Evolutionary conservation across 108 stramenopile genomes (phyloP).

Genomic region (Skeletonema menzelii): DNA sequence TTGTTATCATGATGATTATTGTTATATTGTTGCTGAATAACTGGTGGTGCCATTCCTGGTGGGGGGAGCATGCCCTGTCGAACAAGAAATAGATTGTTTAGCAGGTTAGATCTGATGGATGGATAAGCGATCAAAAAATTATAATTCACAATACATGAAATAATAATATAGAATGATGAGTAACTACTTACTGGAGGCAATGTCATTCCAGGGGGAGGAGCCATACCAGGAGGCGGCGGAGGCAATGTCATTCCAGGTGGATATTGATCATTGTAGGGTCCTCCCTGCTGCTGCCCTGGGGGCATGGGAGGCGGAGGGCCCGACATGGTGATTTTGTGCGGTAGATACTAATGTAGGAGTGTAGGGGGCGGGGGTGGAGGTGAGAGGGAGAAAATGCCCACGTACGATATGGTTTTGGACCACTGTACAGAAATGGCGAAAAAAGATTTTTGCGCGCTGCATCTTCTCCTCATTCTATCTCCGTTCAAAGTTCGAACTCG

Average conservation of each 20-base stretch:
- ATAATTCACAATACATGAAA: not conserved
- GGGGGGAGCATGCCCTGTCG: slow-evolving; percentile 25
- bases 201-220: slow-evolving; percentile 39
- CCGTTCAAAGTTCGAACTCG: no score
- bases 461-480: no score
- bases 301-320: slow-evolving; percentile 1
- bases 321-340: not conserved
- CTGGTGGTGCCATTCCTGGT: slow-evolving; percentile 47
- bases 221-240: slow-evolving; percentile 42
- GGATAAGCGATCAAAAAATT: not conserved
- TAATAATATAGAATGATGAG: not conserved
- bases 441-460: no score
- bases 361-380: no score
- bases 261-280: slow-evolving; percentile 4
- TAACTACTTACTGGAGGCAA: not conserved
- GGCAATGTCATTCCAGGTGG: slow-evolving; percentile 38
- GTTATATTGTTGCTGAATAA: not conserved
- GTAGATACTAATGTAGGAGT: no score
- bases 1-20: slow-evolving; percentile 11
- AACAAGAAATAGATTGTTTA: not conserved
- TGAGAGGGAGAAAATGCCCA: no score
- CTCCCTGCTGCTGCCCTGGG: slow-evolving; percentile 12
- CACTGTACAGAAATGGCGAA: no score
- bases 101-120: not conserved
- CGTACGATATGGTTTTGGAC: no score